These are phyloP conservation scores for Leccinum ambiguum DNA, from an alignment of 1,284 basidiomycete species.

Conservation along the genomic window DNA sequence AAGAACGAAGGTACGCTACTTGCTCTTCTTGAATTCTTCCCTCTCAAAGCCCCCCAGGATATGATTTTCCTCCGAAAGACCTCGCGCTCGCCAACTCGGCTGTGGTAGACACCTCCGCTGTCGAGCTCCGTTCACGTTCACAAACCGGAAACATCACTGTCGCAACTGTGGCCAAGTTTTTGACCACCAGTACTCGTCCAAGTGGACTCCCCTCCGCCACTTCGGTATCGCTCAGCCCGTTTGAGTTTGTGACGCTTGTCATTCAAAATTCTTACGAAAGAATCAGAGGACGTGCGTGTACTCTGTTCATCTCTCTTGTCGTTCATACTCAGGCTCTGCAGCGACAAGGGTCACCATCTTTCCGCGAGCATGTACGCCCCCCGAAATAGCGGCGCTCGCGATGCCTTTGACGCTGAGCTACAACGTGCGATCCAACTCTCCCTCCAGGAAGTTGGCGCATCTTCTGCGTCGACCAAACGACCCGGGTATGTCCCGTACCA, in stretches of 20 bases:
- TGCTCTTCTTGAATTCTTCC: constrained; percentile 4
- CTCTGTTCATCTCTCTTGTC: neutral
- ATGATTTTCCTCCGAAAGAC: constrained; percentile 83
- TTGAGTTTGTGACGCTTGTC: constrained; percentile 92
- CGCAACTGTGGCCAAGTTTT: constrained; percentile 98
- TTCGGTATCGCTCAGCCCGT: constrained; percentile 95
- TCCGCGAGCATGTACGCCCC: constrained; percentile 48
- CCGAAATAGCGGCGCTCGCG: constrained; percentile 56
- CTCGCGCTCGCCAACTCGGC: constrained; percentile 66
- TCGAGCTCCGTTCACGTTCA: constrained; percentile 89
- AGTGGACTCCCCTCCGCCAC: constrained; percentile 84
- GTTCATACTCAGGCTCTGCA: constrained; percentile 17
- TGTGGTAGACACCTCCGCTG: constrained; percentile 91
- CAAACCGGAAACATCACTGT: constrained; percentile 98
- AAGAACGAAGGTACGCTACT: constrained; percentile 61
- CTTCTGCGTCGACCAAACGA: constrained; percentile 42
- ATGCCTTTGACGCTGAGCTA: constrained; percentile 84
- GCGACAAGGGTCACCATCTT: constrained; percentile 49
- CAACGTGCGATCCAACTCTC: constrained; percentile 94
- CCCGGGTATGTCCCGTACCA: constrained; percentile 72
- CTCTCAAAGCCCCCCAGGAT: constrained; percentile 46
- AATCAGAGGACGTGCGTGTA: constrained; percentile 45
- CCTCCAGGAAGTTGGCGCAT: constrained; percentile 71
- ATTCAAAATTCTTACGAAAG: constrained; percentile 69
- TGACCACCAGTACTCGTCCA: constrained; percentile 91